Conservation (phyloP, 129 eudicot species). For the Mikania micrantha region DNA sequence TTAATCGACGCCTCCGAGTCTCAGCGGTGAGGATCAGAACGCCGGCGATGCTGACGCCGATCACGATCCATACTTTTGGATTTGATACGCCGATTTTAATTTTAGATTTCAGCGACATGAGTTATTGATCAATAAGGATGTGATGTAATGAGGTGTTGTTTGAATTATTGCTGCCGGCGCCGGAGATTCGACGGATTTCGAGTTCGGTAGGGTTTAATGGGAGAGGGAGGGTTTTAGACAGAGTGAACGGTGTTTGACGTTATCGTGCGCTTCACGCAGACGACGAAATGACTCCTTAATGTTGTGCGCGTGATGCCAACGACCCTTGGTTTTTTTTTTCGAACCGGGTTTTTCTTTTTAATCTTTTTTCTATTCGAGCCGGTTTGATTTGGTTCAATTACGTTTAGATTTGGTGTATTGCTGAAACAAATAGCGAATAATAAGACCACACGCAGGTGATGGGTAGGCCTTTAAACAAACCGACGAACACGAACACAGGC, state of each 20-base stretch:
- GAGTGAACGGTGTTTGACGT: background rate
- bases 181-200: constrained; percentile 12
- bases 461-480: too few species aligned
- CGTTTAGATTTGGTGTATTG: too few species aligned
- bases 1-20: constrained; percentile 49
- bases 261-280: constrained; percentile 22
- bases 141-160: background rate
- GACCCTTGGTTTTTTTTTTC: background rate
- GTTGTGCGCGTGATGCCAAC: constrained; percentile 15
- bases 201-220: constrained; percentile 23
- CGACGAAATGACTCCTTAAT: background rate
- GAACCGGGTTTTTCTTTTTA: too few species aligned
- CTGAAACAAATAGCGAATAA: too few species aligned
- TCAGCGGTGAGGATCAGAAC: constrained; percentile 60
- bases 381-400: too few species aligned
- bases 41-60: constrained; percentile 84
- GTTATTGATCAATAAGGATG: background rate
- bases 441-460: too few species aligned
- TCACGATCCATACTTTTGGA: constrained; percentile 73
- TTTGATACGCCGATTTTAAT: constrained; percentile 36
- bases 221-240: constrained; percentile 21
- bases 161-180: constrained; percentile 6
- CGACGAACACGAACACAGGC: too few species aligned
- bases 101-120: constrained; percentile 13
- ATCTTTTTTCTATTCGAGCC: too few species aligned